phyloP scores from a whole-genome alignment of 1,139 yeast species.

The Protomyces pachydermus region DNA sequence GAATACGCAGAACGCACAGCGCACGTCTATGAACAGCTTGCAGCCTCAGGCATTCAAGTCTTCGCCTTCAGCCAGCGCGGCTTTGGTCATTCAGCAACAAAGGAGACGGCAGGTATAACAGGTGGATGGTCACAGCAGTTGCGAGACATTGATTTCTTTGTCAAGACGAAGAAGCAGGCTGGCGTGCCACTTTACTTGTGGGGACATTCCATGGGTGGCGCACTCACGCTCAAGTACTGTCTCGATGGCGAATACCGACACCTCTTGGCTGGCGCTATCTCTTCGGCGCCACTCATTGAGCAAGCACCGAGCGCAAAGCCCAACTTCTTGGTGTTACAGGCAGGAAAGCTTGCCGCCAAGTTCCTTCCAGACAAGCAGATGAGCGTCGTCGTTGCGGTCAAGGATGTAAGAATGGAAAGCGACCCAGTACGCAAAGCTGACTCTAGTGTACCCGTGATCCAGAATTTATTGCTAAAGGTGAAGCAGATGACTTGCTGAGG shows the following conservation, averaged over 20 bases:
- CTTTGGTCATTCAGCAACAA: constrained; percentile 63
- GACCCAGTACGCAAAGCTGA: not conserved
- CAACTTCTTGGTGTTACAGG: not conserved
- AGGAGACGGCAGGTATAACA: constrained; percentile 57
- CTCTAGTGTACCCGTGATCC: constrained; percentile 29
- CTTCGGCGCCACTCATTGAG: constrained; percentile 62
- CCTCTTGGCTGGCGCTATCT: constrained; percentile 53
- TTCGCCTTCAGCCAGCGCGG: constrained; percentile 86
- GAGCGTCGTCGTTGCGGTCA: constrained; percentile 7
- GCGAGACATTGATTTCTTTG: constrained; percentile 64
- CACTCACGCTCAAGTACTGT: constrained; percentile 67
- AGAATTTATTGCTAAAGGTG: constrained; percentile 28
- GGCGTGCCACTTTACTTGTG: constrained; percentile 49
- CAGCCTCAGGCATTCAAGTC: constrained; percentile 48
- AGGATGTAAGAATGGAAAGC: not conserved
- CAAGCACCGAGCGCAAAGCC: constrained; percentile 36
- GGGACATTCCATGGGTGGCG: constrained; percentile 99
- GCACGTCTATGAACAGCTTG: constrained; percentile 49
- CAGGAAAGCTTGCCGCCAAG: constrained; percentile 46
- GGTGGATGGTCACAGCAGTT: constrained; percentile 56
- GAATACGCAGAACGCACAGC: constrained; percentile 56
- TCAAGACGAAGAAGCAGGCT: constrained; percentile 37
- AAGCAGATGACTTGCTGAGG: constrained; percentile 29
- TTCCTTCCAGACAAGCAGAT: constrained; percentile 21
- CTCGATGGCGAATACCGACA: constrained; percentile 58